Evolutionary conservation across 108 stramenopile species (phyloP).

Genomic region (Hondaea fermentalgiana): DNA sequence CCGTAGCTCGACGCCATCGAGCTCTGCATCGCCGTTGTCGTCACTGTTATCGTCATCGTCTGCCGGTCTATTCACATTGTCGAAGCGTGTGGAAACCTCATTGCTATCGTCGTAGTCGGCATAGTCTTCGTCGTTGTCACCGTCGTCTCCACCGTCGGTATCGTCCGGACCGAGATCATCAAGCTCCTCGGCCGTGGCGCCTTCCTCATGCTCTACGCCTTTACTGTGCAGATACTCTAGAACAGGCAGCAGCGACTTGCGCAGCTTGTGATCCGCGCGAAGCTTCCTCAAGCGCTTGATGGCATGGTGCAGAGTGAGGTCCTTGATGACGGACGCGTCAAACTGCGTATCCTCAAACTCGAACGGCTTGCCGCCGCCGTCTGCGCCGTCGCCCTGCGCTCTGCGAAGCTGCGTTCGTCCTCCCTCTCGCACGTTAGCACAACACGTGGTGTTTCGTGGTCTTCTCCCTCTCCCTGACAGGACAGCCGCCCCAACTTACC

Average conservation of each 20-base stretch:
- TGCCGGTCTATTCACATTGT: no score
- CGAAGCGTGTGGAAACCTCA: no score
- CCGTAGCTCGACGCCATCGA: no score
- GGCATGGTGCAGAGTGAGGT: not conserved
- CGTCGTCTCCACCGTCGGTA: no score
- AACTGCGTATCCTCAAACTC: not conserved
- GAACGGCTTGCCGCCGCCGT: not conserved
- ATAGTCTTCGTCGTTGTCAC: no score
- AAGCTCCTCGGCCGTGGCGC: no score
- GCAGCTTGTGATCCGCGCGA: not conserved
- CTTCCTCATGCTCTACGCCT: no score
- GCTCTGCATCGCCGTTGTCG: no score
- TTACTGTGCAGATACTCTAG: not conserved
- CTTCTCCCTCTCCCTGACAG: not conserved
- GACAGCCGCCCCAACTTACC: not conserved
- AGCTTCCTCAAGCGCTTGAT: not conserved
- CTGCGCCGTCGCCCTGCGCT: not conserved
- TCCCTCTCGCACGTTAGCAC: not conserved
- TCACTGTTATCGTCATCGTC: no score
- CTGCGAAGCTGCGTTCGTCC: not conserved
- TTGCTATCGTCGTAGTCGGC: no score
- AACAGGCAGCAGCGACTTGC: not conserved
- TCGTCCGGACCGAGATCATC: no score
- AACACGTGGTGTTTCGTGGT: not conserved
- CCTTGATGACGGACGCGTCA: not conserved